Base-by-base conservation (phyloP, 495 filamentous ascomycete genomes). In the Talaromyces adpressus region DNA sequence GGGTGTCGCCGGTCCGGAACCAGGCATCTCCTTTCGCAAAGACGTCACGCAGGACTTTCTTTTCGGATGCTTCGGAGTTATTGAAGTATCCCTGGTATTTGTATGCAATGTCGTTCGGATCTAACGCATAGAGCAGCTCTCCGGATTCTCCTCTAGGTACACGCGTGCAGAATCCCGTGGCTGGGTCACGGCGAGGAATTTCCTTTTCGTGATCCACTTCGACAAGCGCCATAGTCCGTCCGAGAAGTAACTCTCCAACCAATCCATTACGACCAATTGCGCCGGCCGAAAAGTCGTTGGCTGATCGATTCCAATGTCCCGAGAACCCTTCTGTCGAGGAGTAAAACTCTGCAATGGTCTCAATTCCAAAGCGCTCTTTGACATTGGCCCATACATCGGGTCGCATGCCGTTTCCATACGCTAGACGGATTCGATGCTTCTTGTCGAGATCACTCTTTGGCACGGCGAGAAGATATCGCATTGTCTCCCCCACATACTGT, bases 401-500 rank as follows among this genome's bases (percentile, higher is more conserved):
- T 0, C 94, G 86, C 25, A 98, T 77, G 16, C 94, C 94, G 68
- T 98, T 98, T 8, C 94, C 94, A 62, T 93, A 91, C 1, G 92
- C 93, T n/a, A 90, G 51, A 3, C 89, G 87, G 4, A 98, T 82
- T 0, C 79, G 85, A 75, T 97, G 87, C 63, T 88, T 84, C 63
- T 82, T 85, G 73, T 98, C 94, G 39, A 92, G 78, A 65, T 87
- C 84, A 59, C 84, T 75, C 1, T 89, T 82, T 1, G 91, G 85
- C 0, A 87, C 85, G 0, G 90, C 80, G 45, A 97, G 82, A 16
- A 98, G 84, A 72, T 98, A 98, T 2, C 94, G 88, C 64, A 92
- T 91, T 0, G 91, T 97, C 71, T 98, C 94, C 36, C 94, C 94
- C 9, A 98, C 93, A 66, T 98, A 98, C 69, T 97, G 94, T 64